Percentiles rank a stretch among this genome's conserved stretches.
These are phyloP conservation scores for Scedosporium minutisporum DNA, from an alignment of 2,329 filamentous ascomycete species.

Conservation along the genomic window DNA sequence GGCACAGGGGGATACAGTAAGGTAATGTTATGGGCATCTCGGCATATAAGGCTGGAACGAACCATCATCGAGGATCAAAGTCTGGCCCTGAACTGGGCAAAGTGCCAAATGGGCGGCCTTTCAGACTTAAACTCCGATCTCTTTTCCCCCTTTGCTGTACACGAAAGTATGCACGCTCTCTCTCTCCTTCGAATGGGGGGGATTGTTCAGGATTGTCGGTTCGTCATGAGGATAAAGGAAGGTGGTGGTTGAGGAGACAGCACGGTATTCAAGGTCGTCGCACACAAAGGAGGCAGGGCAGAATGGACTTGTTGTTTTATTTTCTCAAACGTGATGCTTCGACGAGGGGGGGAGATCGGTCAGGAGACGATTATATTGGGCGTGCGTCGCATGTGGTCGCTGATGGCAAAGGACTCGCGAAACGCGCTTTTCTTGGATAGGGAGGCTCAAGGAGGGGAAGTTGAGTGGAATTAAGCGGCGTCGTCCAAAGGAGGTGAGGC, in stretches of 20 bases:
- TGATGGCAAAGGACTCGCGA: not conserved
- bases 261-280: not conserved
- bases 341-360: not conserved
- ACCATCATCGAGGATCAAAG: constrained; percentile 5
- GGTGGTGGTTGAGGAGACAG: not conserved
- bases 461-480: not conserved
- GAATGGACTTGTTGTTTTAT: not conserved
- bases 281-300: not conserved
- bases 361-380: not conserved
- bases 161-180: not conserved
- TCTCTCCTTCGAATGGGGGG: not conserved
- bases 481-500: not conserved
- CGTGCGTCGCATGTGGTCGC: not conserved
- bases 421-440: not conserved
- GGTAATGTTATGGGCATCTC: not conserved
- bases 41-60: not conserved
- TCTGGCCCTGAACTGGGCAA: constrained; percentile 2
- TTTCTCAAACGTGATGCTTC: not conserved
- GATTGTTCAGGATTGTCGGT: not conserved
- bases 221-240: not conserved
- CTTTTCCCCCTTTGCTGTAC: not conserved
- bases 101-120: not conserved
- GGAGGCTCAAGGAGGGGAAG: not conserved
- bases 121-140: not conserved
- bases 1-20: not conserved